Evolutionary conservation across 1,284 basidiomycete genomes (phyloP).

Genomic region (Stereum hirsutum): DNA sequence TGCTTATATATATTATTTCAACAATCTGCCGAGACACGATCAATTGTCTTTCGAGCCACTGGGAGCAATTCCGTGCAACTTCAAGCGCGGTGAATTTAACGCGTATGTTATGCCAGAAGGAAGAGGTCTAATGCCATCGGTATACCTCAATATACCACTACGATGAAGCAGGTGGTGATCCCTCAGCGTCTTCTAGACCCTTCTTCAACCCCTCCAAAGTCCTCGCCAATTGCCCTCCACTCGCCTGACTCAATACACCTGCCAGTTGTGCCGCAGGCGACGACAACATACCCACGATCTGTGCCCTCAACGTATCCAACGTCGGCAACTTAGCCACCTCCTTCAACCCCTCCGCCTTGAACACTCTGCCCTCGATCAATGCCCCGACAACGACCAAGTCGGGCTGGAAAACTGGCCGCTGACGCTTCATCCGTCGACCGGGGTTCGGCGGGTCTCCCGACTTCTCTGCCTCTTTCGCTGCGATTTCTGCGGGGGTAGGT

Average conservation of each 20-base stretch:
- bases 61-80: too few species aligned
- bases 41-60: too few species aligned
- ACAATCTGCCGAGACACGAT: too few species aligned
- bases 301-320: slow-evolving; percentile 61
- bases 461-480: slow-evolving; percentile 32
- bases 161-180: neutral
- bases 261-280: slow-evolving; percentile 64
- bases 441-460: slow-evolving; percentile 55
- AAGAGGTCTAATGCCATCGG: too few species aligned
- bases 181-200: slow-evolving; percentile 50
- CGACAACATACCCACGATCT: slow-evolving; percentile 68
- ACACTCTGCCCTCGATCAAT: slow-evolving; percentile 63
- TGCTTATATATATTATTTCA: too few species aligned
- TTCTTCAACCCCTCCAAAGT: slow-evolving; percentile 73
- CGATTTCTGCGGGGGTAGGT: slow-evolving; percentile 38
- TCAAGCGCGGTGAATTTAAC: too few species aligned
- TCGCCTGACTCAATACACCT: slow-evolving; percentile 59
- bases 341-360: slow-evolving; percentile 45
- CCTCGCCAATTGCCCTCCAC: slow-evolving; percentile 65
- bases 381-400: slow-evolving; percentile 68
- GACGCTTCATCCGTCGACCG: slow-evolving; percentile 52
- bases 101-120: too few species aligned
- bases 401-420: slow-evolving; percentile 42
- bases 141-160: too few species aligned
- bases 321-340: slow-evolving; percentile 61